phyloP scores from a whole-genome alignment of 352 stramenopile species.

The Globisporangium paddicum region DNA sequence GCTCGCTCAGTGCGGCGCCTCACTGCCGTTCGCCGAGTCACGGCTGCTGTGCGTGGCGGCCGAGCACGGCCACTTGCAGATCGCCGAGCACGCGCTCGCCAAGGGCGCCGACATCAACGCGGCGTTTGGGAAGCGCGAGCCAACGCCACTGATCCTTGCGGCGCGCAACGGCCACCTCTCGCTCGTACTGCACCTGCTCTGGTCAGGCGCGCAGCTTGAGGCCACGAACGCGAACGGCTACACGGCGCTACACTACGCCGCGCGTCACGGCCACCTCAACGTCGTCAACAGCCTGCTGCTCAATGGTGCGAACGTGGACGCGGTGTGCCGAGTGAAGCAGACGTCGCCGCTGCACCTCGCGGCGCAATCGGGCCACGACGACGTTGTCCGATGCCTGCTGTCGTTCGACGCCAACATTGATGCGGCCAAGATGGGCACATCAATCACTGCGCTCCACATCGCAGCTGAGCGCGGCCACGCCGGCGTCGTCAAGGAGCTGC shows the following conservation, averaged over 20 bases:
- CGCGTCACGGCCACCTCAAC: slow-evolving; percentile 46
- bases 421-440: slow-evolving; percentile 29
- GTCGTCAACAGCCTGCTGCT: slow-evolving; percentile 53
- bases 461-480: slow-evolving; percentile 41
- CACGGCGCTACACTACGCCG: slow-evolving; percentile 44
- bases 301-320: slow-evolving; percentile 45
- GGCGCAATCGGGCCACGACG: slow-evolving; percentile 40
- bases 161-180: slow-evolving; percentile 39
- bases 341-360: slow-evolving; percentile 39
- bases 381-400: slow-evolving; percentile 46
- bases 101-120: slow-evolving; percentile 35
- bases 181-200: slow-evolving; percentile 46
- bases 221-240: slow-evolving; percentile 38
- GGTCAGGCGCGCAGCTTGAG: slow-evolving; percentile 38
- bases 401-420: slow-evolving; percentile 47
- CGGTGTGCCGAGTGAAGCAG: slow-evolving; percentile 26
- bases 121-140: slow-evolving; percentile 23
- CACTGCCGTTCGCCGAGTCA: slow-evolving; percentile 30
- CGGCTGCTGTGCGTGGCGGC: slow-evolving; percentile 38
- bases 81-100: slow-evolving; percentile 43
- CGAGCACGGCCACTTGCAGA: slow-evolving; percentile 44
- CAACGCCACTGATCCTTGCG: slow-evolving; percentile 42
- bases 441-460: slow-evolving; percentile 54
- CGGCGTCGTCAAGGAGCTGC: slow-evolving; percentile 32
- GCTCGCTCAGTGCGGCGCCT: slow-evolving; percentile 30